Evolutionary conservation across 2,329 filamentous ascomycete genomes (phyloP).

Genomic region (Fusarium sp.): DNA sequence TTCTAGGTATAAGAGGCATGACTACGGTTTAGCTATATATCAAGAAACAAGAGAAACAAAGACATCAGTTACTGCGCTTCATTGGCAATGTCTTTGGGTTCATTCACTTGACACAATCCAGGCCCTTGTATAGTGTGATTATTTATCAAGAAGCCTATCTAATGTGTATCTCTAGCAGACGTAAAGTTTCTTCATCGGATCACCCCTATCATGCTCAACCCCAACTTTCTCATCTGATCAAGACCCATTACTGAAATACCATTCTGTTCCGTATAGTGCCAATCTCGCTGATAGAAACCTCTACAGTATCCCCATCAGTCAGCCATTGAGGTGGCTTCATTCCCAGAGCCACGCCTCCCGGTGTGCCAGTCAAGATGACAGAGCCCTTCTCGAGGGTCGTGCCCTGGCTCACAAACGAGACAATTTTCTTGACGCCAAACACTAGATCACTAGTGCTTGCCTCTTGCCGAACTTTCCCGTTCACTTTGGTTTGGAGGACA

Average conservation of each 20-base stretch:
- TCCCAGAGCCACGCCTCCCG: slow-evolving; percentile 15
- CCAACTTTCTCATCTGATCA: background rate
- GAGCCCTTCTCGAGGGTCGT: slow-evolving; percentile 17
- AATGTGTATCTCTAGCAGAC: no score
- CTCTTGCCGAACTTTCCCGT: slow-evolving; percentile 18
- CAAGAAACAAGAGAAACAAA: no score
- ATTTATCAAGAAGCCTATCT: no score
- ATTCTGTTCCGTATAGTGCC: slow-evolving; percentile 19
- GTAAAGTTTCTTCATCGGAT: no score
- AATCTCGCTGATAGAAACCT: slow-evolving; percentile 17
- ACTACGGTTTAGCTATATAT: no score
- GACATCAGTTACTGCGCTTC: no score
- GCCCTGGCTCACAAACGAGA: slow-evolving; percentile 14
- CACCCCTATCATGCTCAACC: no score
- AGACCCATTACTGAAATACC: background rate
- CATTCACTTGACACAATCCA: no score
- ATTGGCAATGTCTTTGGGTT: no score
- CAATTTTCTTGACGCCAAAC: slow-evolving; percentile 6
- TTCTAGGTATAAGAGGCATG: no score
- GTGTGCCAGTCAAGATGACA: slow-evolving; percentile 21
- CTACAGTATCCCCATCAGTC: slow-evolving; percentile 13
- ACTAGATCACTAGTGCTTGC: slow-evolving; percentile 12
- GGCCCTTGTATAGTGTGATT: no score
- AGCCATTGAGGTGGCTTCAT: slow-evolving; percentile 18
- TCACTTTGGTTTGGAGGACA: slow-evolving; percentile 12